Percentiles rank a stretch among this genome's conserved stretches.
These are phyloP conservation scores for Penicillium chermesinum DNA, from an alignment of 495 filamentous ascomycete species.

Conservation along the genomic window DNA sequence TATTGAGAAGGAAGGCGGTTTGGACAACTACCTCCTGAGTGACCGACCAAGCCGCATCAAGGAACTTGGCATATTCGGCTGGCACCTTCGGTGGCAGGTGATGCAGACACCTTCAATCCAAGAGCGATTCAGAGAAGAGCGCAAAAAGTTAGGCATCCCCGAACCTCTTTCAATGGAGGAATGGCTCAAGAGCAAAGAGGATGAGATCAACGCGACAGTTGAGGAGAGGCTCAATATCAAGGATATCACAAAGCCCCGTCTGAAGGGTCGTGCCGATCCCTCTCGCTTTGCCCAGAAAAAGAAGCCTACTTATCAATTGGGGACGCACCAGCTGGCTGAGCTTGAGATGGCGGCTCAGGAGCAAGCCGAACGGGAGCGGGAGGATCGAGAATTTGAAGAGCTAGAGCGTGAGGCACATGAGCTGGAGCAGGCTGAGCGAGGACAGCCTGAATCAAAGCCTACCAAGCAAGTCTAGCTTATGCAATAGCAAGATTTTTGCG, in stretches of 20 bases:
- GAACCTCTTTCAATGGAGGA: constrained; percentile 38
- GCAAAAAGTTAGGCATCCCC: constrained; percentile 45
- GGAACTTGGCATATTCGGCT: constrained; percentile 82
- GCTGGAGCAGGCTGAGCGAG: neutral
- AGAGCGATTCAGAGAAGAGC: constrained; percentile 52
- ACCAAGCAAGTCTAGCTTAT: neutral
- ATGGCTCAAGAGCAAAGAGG: constrained; percentile 37
- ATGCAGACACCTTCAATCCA: constrained; percentile 67
- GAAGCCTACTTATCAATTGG: neutral
- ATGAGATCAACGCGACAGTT: constrained; percentile 26
- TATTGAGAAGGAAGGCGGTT: constrained; percentile 77
- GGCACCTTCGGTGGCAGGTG: constrained; percentile 78
- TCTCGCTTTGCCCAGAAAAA: constrained; percentile 6
- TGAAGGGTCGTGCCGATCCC: constrained; percentile 27
- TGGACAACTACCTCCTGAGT: constrained; percentile 86
- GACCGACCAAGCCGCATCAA: constrained; percentile 66
- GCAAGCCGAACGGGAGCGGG: neutral
- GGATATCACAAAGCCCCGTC: constrained; percentile 32
- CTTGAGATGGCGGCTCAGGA: neutral
- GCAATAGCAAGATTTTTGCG: neutral
- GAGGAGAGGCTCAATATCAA: constrained; percentile 36
- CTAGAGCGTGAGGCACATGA: too few relatives aligned
- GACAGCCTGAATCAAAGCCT: neutral
- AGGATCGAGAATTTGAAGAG: too few relatives aligned
- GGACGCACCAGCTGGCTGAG: neutral